These are phyloP conservation scores for Rhizopus sp. DNA, from an alignment of 371 early-diverging fungal species.

Conservation along the genomic window DNA sequence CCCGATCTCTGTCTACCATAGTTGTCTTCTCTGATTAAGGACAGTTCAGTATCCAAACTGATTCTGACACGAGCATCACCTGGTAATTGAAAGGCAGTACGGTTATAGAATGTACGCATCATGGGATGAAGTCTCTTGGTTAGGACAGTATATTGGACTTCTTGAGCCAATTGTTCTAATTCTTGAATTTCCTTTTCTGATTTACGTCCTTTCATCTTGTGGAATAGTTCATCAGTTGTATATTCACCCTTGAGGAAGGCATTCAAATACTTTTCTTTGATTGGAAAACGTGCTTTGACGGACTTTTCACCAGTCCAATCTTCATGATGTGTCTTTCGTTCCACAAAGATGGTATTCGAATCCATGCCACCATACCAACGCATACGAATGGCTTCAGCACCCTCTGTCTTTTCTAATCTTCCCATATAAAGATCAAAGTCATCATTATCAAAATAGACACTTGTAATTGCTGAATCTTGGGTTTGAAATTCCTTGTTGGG, in stretches of 20 bases:
- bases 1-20: constrained; percentile 65
- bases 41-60: constrained; percentile 96
- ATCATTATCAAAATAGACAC: constrained; percentile 98
- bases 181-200: constrained; percentile 83
- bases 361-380: constrained; percentile 97
- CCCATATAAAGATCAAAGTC: constrained; percentile 92
- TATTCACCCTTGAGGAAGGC: constrained; percentile 83
- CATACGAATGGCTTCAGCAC: constrained; percentile 93
- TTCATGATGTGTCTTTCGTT: constrained; percentile 98
- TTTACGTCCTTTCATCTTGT: constrained; percentile 82
- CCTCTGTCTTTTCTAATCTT: constrained; percentile 93
- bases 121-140: constrained; percentile 85
- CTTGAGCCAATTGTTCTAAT: constrained; percentile 78
- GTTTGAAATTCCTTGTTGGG: constrained; percentile 74
- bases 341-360: constrained; percentile 90
- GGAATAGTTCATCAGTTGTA: constrained; percentile 77
- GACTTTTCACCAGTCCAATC: constrained; percentile 98
- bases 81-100: constrained; percentile 99
- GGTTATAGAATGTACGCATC: constrained; percentile 96
- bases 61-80: constrained; percentile 98
- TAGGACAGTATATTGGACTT: constrained; percentile 81
- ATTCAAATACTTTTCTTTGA: constrained; percentile 96
- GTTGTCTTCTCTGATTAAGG: constrained; percentile 97
- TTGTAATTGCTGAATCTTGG: constrained; percentile 92
- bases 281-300: constrained; percentile 95